Evolutionary conservation across 2,329 filamentous ascomycete species (phyloP).

Genomic region (Pyrenophora graminea): DNA sequence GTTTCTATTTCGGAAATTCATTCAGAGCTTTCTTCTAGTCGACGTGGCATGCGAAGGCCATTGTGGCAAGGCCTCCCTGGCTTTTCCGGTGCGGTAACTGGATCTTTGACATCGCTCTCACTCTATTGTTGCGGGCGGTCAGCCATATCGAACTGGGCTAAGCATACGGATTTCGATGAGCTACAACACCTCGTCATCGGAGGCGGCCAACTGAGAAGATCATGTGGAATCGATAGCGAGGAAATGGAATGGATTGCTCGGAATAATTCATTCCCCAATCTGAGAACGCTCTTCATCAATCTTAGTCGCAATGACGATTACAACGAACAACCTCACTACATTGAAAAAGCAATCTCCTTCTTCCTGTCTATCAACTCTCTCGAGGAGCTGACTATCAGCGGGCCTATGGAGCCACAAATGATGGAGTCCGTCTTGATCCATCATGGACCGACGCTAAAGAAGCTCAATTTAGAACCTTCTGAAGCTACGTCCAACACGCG

Average conservation of each 20-base stretch:
- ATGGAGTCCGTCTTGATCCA: constrained; percentile 14
- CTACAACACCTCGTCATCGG: constrained; percentile 22
- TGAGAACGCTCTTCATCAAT: constrained; percentile 16
- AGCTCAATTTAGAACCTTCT: constrained; percentile 14
- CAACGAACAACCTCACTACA: constrained; percentile 21
- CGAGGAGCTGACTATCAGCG: constrained; percentile 16
- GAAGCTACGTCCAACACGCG: neutral
- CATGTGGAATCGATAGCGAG: constrained; percentile 16
- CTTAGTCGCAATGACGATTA: constrained; percentile 18
- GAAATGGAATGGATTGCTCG: constrained; percentile 23
- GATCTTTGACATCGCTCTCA: neutral
- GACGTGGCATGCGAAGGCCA: neutral
- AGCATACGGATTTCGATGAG: constrained; percentile 21
- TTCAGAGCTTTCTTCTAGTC: neutral
- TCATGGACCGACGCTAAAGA: constrained; percentile 19
- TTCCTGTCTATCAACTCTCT: constrained; percentile 21
- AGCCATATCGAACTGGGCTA: constrained; percentile 17
- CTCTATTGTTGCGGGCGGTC: neutral
- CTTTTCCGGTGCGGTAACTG: neutral
- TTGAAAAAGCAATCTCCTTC: constrained; percentile 22
- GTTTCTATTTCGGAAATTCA: constrained; percentile 10
- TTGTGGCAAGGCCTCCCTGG: neutral
- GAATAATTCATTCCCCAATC: constrained; percentile 13
- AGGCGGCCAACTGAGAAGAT: neutral
- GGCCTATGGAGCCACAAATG: constrained; percentile 18